Percentiles rank a stretch among this genome's conserved stretches.
Evolutionary conservation across 139 green algal genomes (phyloP).

Genomic region (Picochlorum sp.): DNA sequence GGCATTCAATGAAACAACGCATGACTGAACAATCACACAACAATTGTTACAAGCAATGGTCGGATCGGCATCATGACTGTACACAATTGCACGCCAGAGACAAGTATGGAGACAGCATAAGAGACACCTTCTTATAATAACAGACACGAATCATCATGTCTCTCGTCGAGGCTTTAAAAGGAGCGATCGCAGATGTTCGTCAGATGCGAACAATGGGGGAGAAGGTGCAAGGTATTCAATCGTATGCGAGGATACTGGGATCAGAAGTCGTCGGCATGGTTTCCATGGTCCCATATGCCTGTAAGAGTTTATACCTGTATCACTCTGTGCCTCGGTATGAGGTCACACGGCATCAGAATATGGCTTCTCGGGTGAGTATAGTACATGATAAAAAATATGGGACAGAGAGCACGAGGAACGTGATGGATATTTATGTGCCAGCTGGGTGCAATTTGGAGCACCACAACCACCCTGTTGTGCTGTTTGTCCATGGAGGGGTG

Average conservation of each 20-base stretch:
- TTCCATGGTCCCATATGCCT: slow-evolving; percentile 35
- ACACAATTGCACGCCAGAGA: no score
- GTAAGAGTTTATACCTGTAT: slow-evolving; percentile 19
- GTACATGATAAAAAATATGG: slow-evolving; percentile 45
- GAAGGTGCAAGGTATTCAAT: background rate
- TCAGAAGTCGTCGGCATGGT: slow-evolving; percentile 37
- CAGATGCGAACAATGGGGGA: background rate
- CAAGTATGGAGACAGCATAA: background rate
- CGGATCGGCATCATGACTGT: no score
- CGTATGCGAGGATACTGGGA: slow-evolving; percentile 32
- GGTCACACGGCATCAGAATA: slow-evolving; percentile 1
- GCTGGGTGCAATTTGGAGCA: slow-evolving; percentile 4
- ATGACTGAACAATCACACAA: no score
- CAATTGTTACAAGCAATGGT: no score
- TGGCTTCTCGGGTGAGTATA: slow-evolving; percentile 12
- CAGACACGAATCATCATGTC: no score
- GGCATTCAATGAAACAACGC: no score
- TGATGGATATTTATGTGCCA: slow-evolving; percentile 65
- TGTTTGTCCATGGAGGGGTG: slow-evolving; percentile 74
- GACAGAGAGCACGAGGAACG: slow-evolving; percentile 19
- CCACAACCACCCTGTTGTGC: slow-evolving; percentile 31
- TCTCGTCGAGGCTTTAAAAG: slow-evolving; percentile 19
- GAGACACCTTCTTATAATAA: no score
- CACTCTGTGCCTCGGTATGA: slow-evolving; percentile 28
- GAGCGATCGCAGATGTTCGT: slow-evolving; percentile 17